These are phyloP conservation scores for Septoria linicola DNA, from an alignment of 2,329 filamentous ascomycete species.

Conservation along the genomic window DNA sequence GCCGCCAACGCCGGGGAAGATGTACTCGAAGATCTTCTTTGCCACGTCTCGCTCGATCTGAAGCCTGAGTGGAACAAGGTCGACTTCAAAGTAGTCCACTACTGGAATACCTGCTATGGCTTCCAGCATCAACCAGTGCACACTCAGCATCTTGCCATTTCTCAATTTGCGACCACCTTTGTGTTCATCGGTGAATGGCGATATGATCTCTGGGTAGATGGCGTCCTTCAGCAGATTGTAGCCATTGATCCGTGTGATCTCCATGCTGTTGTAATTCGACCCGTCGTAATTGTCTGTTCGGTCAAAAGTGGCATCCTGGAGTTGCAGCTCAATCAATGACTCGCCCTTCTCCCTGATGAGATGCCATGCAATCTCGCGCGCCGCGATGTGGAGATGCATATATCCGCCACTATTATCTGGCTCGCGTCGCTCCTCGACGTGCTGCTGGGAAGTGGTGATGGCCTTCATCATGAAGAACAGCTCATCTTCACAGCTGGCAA, in stretches of 20 bases:
- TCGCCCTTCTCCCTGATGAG: slow-evolving; percentile 76
- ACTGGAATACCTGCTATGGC: slow-evolving; percentile 96
- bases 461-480: slow-evolving; percentile 99
- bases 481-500: slow-evolving; percentile 89
- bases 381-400: slow-evolving; percentile 89
- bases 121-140: slow-evolving; percentile 98
- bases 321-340: slow-evolving; percentile 86
- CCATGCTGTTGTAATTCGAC: slow-evolving; percentile 88
- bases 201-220: slow-evolving; percentile 93
- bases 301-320: slow-evolving; percentile 88
- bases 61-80: slow-evolving; percentile 86
- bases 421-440: slow-evolving; percentile 67
- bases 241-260: slow-evolving; percentile 82
- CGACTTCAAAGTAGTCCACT: slow-evolving; percentile 94
- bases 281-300: slow-evolving; percentile 96
- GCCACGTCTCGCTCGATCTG: slow-evolving; percentile 91
- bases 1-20: slow-evolving; percentile 79
- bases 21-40: slow-evolving; percentile 92
- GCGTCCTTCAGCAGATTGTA: slow-evolving; percentile 88
- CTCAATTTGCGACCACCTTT: slow-evolving; percentile 58
- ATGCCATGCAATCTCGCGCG: slow-evolving; percentile 95
- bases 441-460: slow-evolving; percentile 92
- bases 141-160: slow-evolving; percentile 79
- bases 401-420: slow-evolving; percentile 71
- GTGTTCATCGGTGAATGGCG: slow-evolving; percentile 73